phyloP scores from a whole-genome alignment of 1,139 yeast genomes.

The Tardiomyces depauwii region DNA sequence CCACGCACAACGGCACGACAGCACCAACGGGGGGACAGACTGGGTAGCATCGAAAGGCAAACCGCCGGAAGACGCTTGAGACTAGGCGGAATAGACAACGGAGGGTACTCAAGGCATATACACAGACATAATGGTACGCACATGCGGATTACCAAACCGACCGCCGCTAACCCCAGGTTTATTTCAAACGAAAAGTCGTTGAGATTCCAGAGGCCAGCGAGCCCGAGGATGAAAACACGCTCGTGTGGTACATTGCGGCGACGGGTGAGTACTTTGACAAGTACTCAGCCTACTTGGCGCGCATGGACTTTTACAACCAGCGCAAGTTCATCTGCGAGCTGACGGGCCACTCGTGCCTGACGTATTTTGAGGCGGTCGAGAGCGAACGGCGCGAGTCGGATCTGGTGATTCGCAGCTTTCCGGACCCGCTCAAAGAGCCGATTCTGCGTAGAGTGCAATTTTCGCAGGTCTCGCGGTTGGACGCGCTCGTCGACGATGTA shows the following conservation, averaged over 20 bases:
- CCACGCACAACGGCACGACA: no score
- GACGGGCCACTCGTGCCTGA: constrained; percentile 85
- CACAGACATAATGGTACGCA: no score
- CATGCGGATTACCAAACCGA: background rate
- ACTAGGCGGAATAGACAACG: no score
- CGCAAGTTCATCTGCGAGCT: constrained; percentile 89
- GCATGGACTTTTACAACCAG: constrained; percentile 32
- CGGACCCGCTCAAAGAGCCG: constrained; percentile 87
- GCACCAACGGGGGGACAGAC: no score
- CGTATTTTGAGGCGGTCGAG: constrained; percentile 78
- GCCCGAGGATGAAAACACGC: constrained; percentile 18
- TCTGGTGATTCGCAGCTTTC: constrained; percentile 71
- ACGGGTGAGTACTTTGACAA: constrained; percentile 80
- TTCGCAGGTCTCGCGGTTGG: constrained; percentile 73
- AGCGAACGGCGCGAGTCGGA: constrained; percentile 42
- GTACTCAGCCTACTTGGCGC: constrained; percentile 61
- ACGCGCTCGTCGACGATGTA: constrained; percentile 77
- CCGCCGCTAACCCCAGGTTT: constrained; percentile 9
- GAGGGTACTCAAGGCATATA: no score
- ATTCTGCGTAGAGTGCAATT: constrained; percentile 76
- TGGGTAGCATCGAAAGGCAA: no score
- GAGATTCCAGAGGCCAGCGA: constrained; percentile 13
- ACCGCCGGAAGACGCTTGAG: no score
- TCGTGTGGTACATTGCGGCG: constrained; percentile 62
- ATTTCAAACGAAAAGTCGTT: constrained; percentile 26